These are phyloP conservation scores for Arthrobotrys sinensis DNA, from an alignment of 2,329 filamentous ascomycete species.

Conservation along the genomic window DNA sequence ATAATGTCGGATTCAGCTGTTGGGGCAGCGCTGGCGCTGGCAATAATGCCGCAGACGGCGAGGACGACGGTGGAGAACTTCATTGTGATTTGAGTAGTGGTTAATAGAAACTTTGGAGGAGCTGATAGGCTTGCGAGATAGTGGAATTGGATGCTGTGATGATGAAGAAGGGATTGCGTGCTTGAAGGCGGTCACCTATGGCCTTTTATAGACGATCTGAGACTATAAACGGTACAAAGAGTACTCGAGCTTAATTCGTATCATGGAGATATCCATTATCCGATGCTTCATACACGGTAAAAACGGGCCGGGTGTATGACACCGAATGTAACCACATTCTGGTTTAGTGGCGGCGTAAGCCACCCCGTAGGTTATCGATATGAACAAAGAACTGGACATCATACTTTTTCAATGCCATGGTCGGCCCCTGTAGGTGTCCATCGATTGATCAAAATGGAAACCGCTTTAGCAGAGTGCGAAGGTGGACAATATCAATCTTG, in stretches of 20 bases:
- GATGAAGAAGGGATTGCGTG: constrained; percentile 11
- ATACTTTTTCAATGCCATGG: background rate
- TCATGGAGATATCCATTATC: background rate
- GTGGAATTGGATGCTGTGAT: background rate
- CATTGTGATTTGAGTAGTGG: constrained; percentile 25
- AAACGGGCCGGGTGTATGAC: constrained; percentile 9
- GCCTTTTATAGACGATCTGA: constrained; percentile 17
- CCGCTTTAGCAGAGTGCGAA: constrained; percentile 7
- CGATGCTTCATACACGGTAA: constrained; percentile 7
- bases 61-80: constrained; percentile 44
- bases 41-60: constrained; percentile 36
- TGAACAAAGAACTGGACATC: background rate
- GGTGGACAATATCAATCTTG: background rate
- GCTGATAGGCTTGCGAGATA: background rate
- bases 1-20: constrained; percentile 43
- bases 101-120: background rate
- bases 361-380: background rate
- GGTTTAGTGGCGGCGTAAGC: background rate
- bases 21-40: constrained; percentile 45
- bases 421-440: background rate
- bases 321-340: background rate
- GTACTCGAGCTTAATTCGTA: background rate
- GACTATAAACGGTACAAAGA: background rate
- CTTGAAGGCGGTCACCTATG: background rate
- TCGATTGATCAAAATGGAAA: constrained; percentile 2